Conservation (phyloP, 2,329 filamentous ascomycete genomes). For the Ophiosphaerella korrae region DNA sequence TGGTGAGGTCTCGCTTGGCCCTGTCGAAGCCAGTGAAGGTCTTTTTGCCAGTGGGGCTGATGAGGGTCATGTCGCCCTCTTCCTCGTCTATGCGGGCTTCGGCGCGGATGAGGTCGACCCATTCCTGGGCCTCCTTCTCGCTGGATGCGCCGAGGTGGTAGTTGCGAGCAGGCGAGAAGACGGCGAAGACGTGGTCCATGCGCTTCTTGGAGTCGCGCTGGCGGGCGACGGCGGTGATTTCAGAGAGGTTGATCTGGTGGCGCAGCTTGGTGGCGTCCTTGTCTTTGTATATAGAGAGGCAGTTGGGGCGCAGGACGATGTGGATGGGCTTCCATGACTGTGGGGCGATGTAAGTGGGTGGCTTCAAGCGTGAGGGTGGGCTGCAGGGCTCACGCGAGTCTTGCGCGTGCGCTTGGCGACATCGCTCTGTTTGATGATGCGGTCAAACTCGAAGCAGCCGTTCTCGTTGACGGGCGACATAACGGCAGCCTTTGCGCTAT, state of each 20-base stretch:
- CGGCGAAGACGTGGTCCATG: slow-evolving; percentile 83
- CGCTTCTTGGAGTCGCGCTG: slow-evolving; percentile 89
- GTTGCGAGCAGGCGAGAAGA: slow-evolving; percentile 90
- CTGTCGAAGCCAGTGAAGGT: slow-evolving; percentile 51
- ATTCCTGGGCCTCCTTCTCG: slow-evolving; percentile 77
- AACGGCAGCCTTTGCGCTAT: slow-evolving; percentile 51
- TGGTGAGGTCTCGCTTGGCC: slow-evolving; percentile 19
- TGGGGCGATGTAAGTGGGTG: background rate
- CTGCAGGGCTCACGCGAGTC: slow-evolving; percentile 68
- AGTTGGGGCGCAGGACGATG: slow-evolving; percentile 86
- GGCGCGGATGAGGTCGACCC: slow-evolving; percentile 80
- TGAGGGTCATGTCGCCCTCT: slow-evolving; percentile 79
- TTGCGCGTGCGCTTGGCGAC: slow-evolving; percentile 89
- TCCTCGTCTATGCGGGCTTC: slow-evolving; percentile 87
- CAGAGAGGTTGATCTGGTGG: slow-evolving; percentile 84
- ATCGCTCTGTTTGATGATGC: slow-evolving; percentile 86
- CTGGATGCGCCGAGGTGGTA: slow-evolving; percentile 83
- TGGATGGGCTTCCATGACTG: slow-evolving; percentile 90
- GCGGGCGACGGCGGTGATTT: slow-evolving; percentile 87
- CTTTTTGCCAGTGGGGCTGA: slow-evolving; percentile 65
- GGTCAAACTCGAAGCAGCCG: slow-evolving; percentile 94
- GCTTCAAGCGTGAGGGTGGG: background rate
- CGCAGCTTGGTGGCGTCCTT: slow-evolving; percentile 87
- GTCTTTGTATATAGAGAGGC: slow-evolving; percentile 91
- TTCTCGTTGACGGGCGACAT: slow-evolving; percentile 91